A percentile compares a stretch with the other conserved stretches of the same genome.
Evolutionary conservation across 768 basidiomycete genomes (phyloP).

Genomic region (Pholiota microspora): DNA sequence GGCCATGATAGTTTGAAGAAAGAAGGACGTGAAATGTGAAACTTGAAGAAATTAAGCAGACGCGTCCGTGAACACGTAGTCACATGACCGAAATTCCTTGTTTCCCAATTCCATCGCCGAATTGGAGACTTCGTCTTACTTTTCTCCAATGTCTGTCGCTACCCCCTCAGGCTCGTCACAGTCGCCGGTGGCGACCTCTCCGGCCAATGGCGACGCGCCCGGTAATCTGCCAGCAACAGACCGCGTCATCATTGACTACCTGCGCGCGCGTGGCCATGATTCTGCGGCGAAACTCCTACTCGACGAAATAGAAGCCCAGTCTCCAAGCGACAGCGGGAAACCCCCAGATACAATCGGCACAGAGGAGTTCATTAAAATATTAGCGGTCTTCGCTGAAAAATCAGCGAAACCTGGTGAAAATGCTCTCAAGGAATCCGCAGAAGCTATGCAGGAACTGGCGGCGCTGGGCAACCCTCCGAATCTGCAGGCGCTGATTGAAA

Average conservation of each 20-base stretch:
- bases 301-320: constrained; percentile 39
- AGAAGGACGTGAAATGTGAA: constrained; percentile 11
- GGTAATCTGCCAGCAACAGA: constrained; percentile 38
- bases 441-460: constrained; percentile 65
- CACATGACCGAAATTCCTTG: constrained; percentile 25
- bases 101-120: not conserved
- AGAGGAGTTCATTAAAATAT: constrained; percentile 53
- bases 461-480: constrained; percentile 68
- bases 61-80: constrained; percentile 26
- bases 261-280: constrained; percentile 45
- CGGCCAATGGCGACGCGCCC: constrained; percentile 37
- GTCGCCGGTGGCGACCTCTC: constrained; percentile 47
- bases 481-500: constrained; percentile 74
- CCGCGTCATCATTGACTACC: constrained; percentile 44
- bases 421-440: constrained; percentile 62
- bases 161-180: constrained; percentile 52
- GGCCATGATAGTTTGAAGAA: constrained; percentile 28
- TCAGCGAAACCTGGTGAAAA: constrained; percentile 68
- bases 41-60: constrained; percentile 13
- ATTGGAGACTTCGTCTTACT: not conserved
- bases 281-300: constrained; percentile 49
- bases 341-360: constrained; percentile 38
- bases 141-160: constrained; percentile 39
- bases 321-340: constrained; percentile 45
- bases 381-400: constrained; percentile 70